Evolutionary conservation across 768 basidiomycete genomes (phyloP).

Genomic region (Tephrocybe sp.): DNA sequence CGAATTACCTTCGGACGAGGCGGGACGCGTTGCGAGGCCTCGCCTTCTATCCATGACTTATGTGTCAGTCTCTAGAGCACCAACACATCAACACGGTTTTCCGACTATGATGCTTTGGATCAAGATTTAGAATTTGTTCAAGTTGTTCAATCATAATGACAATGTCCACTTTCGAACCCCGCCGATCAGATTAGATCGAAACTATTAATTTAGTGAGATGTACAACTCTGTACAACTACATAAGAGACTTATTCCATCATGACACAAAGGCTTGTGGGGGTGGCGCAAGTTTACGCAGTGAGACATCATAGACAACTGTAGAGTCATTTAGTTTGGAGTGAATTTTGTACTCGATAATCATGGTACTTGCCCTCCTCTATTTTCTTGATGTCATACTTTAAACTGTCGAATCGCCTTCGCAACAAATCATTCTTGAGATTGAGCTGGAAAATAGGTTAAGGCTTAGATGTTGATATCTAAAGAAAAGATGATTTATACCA

Average conservation of each 20-base stretch:
- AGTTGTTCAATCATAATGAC: slow-evolving; percentile 10
- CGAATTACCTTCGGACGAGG: slow-evolving; percentile 72
- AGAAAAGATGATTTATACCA: slow-evolving; percentile 43
- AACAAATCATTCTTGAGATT: slow-evolving; percentile 80
- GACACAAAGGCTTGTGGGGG: slow-evolving; percentile 4
- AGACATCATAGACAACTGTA: slow-evolving; percentile 82
- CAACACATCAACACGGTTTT: slow-evolving; percentile 17
- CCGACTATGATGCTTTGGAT: slow-evolving; percentile 16
- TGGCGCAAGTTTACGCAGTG: slow-evolving; percentile 59
- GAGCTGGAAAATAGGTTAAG: slow-evolving; percentile 40
- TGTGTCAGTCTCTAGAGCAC: slow-evolving; percentile 8
- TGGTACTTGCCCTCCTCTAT: slow-evolving; percentile 72
- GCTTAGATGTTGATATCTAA: neutral
- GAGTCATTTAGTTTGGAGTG: neutral
- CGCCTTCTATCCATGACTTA: slow-evolving; percentile 65
- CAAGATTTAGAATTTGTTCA: slow-evolving; percentile 17
- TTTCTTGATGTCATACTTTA: slow-evolving; percentile 87
- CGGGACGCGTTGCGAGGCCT: slow-evolving; percentile 56
- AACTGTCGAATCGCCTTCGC: slow-evolving; percentile 72
- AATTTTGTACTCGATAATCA: neutral
- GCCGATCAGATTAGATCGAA: slow-evolving; percentile 12
- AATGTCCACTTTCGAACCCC: slow-evolving; percentile 14
- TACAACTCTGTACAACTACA: neutral
- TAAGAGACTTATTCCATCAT: neutral
- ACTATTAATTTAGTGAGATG: neutral